Evolutionary conservation across 2,329 filamentous ascomycete species (phyloP), one percentile per base, ranked within the genome.

Genomic region (Stagonosporopsis tanaceti): DNA sequence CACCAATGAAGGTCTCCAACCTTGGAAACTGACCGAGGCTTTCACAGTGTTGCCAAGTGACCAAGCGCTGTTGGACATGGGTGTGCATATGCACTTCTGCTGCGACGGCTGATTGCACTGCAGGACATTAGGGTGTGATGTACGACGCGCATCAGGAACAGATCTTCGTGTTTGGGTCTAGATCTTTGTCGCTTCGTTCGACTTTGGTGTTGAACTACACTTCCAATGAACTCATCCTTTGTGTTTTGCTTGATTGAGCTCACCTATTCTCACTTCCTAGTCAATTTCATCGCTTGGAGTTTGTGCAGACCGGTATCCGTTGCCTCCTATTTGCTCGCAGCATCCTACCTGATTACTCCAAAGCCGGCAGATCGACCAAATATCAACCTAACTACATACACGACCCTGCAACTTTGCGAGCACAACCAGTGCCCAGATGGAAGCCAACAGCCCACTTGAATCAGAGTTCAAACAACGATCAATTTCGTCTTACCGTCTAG

Each of bases 31-130:
- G 25, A 35, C 54, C 48, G 48, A 57, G 54, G 54, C 44, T 47
- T 7, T 32, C 25, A 3, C 30, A n/a, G 2, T 14, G 20, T 14
- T 9, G 54, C 48, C 54, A 52, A 52, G 54, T 39, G 20, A 28
- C 25, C 41, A 57, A 57, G 48, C 37, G 47, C 34, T 51, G 47
- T 38, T 34, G 9, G 15, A 47, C 47, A 57, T 30, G 41, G 37
- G 32, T 34, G 17, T 50, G 52, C 52, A 50, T 24, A 42, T 47
- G 27, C 37, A 24, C 7, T 28, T 15, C 42, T 52, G 47, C 53
- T 48, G 47, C 42, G 20, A 30, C 30, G 20, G 8, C 22, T 30
- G 32, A 35, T 50, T 24, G 11, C 25, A 9, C 14, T 41, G 35
- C 35, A 24, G 6, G 25, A 40, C 34, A 38, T 17, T 17, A 17